Base-by-base conservation (phyloP, 768 basidiomycete genomes). In the Podaxis sp. region DNA sequence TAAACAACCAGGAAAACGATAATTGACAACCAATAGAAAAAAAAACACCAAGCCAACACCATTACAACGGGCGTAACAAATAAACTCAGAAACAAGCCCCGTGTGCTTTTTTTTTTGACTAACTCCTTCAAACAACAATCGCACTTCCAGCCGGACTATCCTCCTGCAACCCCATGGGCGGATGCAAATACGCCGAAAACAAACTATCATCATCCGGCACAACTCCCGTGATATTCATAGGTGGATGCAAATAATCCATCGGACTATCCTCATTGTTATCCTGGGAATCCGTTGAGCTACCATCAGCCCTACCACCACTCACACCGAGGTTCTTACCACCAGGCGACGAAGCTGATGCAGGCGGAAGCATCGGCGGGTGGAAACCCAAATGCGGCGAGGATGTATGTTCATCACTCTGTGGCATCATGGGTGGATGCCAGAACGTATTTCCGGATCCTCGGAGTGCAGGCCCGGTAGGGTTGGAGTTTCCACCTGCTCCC, bases 351-450 rank as follows among this genome's bases (percentile, higher is more conserved):
- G 73, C 25, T 0, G 54, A 55, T 4, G 13, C 16, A 16, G 75
- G 70, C 0, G 83, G 82, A 2, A 87, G 76, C 87, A 89, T 87
- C 14, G 57, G 54, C 32, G 54, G 50, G 53, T 61, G 62, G 53
- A 62, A 28, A 13, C 55, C 21, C 25, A 55, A 42, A 54, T 37
- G 42, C 5, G 36, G 37, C 28, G 38, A 53, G 28, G 44, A 62
- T 47, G 61, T 59, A 53, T 70, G 67, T 16, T 68, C 58, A 27
- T 81, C 81, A 58, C 64, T 69, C 63, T 84, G 82, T 3, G 82
- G 76, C 65, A 88, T 78, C 81, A 88, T 87, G 9, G 89, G 87
- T 2, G 90, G 89, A 71, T 92, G 90, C 89, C 89, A 91, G 66
- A 89, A 87, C 6, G 87, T 82, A 63, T 82, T 86, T 0, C 79